Percentiles rank a stretch among this genome's conserved stretches.
Evolutionary conservation across 768 basidiomycete species (phyloP).

Genomic region (Mycena vulgaris): DNA sequence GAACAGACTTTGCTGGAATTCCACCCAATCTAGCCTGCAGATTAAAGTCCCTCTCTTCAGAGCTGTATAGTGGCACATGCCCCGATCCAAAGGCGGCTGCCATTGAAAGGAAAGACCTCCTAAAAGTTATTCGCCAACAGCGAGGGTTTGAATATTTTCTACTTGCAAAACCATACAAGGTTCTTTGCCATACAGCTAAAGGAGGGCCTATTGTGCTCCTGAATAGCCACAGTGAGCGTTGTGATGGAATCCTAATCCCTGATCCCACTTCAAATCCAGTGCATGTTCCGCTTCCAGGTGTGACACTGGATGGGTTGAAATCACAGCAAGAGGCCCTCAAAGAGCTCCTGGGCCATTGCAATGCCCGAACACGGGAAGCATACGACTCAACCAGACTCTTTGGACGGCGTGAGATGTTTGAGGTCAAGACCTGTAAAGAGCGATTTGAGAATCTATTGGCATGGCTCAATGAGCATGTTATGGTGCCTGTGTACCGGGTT

Average conservation of each 20-base stretch:
- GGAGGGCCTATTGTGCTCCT: constrained; percentile 37
- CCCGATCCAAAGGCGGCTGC: not conserved
- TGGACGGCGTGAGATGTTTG: too few species aligned
- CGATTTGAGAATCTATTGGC: not conserved
- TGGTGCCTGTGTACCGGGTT: constrained; percentile 22
- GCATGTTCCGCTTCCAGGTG: constrained; percentile 15
- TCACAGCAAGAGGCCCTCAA: constrained; percentile 8
- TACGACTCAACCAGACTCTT: too few species aligned
- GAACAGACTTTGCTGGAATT: not conserved
- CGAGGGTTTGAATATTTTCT: constrained; percentile 27
- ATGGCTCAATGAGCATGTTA: constrained; percentile 24
- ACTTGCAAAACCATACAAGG: constrained; percentile 7
- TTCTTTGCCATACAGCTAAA: constrained; percentile 23
- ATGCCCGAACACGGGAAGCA: not conserved
- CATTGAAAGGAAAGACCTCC: constrained; percentile 4
- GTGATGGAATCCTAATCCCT: not conserved
- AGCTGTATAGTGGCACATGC: not conserved
- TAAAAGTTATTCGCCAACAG: constrained; percentile 14
- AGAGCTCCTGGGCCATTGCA: not conserved
- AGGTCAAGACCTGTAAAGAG: too few species aligned
- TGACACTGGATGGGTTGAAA: not conserved
- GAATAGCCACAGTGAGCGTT: constrained; percentile 22
- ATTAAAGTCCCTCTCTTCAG: not conserved
- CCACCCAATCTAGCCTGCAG: not conserved
- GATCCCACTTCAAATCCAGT: constrained; percentile 6